Percentiles rank a stretch among this genome's conserved stretches.
These are phyloP conservation scores for Cephalotrichum gorgonifer DNA, from an alignment of 2,329 filamentous ascomycete genomes.

Conservation along the genomic window DNA sequence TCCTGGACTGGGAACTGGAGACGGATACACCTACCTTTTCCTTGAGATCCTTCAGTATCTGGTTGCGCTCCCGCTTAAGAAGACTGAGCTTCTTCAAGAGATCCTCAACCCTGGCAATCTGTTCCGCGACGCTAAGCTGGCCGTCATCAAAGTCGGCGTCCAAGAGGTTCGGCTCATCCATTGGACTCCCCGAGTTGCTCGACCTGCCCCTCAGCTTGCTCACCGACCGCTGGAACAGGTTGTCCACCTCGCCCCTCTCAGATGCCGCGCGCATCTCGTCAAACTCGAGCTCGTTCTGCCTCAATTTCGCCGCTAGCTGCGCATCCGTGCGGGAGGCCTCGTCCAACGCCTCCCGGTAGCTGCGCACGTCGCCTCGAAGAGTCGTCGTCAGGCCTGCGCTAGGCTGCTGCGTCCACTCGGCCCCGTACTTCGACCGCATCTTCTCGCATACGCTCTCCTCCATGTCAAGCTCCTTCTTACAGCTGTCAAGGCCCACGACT, in stretches of 20 bases:
- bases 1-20: neutral
- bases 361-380: constrained; percentile 73
- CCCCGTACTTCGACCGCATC: constrained; percentile 95
- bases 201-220: constrained; percentile 62
- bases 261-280: constrained; percentile 91
- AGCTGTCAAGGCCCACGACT: constrained; percentile 61
- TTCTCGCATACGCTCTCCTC: constrained; percentile 98
- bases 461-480: constrained; percentile 84
- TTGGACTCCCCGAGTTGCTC: constrained; percentile 51
- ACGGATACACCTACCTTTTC: constrained; percentile 62
- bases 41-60: constrained; percentile 93
- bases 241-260: constrained; percentile 76
- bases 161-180: constrained; percentile 66
- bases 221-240: constrained; percentile 79
- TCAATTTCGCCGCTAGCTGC: constrained; percentile 71
- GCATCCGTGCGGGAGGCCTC: constrained; percentile 81
- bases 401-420: constrained; percentile 94
- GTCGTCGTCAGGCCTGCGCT: constrained; percentile 84
- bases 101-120: constrained; percentile 82
- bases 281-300: constrained; percentile 80
- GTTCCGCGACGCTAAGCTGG: constrained; percentile 71
- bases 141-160: constrained; percentile 86
- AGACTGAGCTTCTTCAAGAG: constrained; percentile 83
- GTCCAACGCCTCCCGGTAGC: constrained; percentile 79
- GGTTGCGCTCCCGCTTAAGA: constrained; percentile 82